Evolutionary conservation across 495 filamentous ascomycete genomes (phyloP).

Genomic region (Neohortaea acidophila): DNA sequence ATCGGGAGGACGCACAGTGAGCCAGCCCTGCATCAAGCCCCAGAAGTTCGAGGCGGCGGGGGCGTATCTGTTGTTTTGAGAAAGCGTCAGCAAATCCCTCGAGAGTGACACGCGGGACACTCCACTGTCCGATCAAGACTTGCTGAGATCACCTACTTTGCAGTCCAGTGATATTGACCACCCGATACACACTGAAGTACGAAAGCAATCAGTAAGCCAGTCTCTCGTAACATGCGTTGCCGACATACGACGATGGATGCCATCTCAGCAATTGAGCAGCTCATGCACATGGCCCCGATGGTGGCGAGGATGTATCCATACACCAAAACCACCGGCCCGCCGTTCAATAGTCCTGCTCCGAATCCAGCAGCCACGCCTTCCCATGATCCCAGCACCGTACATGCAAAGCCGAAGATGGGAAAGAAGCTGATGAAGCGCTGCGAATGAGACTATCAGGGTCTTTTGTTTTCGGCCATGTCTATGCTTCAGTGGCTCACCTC

Average conservation of each 20-base stretch:
- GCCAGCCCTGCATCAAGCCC: slow-evolving; percentile 16
- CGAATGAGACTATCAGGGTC: no score
- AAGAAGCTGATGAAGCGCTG: neutral
- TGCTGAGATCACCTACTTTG: slow-evolving; percentile 13
- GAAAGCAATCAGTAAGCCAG: no score
- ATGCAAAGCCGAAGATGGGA: slow-evolving; percentile 17
- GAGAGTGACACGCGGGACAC: neutral
- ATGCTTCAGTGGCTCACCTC: no score
- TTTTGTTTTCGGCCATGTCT: no score
- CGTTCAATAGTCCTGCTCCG: slow-evolving; percentile 19
- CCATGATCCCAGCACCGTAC: slow-evolving; percentile 21
- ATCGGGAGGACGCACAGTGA: no score
- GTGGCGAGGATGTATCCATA: slow-evolving; percentile 22
- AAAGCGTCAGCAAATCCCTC: no score
- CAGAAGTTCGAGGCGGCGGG: no score
- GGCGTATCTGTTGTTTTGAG: no score
- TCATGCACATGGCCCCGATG: slow-evolving; percentile 20
- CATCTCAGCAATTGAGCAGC: slow-evolving; percentile 26
- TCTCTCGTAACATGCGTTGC: no score
- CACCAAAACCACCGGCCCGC: slow-evolving; percentile 23
- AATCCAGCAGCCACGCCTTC: slow-evolving; percentile 20
- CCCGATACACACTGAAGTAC: no score
- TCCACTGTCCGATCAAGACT: no score
- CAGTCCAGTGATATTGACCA: slow-evolving; percentile 17
- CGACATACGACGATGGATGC: slow-evolving; percentile 23